Percentiles rank a stretch among this genome's conserved stretches.
These are phyloP conservation scores for Clavispora carvajalis DNA, from an alignment of 805 yeast genomes.

Conservation along the genomic window DNA sequence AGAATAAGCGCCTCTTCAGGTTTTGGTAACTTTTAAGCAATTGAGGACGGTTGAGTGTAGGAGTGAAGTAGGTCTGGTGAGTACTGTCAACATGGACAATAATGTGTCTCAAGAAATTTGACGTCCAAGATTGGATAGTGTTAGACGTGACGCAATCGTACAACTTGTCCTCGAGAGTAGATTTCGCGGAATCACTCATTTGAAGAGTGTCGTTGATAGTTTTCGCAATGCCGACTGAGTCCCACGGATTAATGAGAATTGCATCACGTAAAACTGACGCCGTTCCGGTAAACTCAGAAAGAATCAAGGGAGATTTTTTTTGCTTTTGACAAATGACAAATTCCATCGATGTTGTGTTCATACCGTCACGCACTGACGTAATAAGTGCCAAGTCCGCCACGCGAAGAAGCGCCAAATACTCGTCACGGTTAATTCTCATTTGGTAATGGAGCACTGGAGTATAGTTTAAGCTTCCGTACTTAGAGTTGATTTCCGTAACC, in stretches of 20 bases:
- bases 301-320: constrained; percentile 67
- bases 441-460: constrained; percentile 92
- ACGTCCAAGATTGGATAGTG: constrained; percentile 80
- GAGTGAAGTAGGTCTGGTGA: constrained; percentile 48
- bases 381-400: constrained; percentile 88
- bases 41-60: constrained; percentile 71
- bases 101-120: constrained; percentile 50
- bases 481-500: constrained; percentile 75
- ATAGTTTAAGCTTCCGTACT: constrained; percentile 74
- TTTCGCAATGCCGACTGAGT: constrained; percentile 86
- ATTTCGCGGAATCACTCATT: constrained; percentile 45
- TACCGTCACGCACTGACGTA: constrained; percentile 91
- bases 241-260: constrained; percentile 93
- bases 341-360: constrained; percentile 92
- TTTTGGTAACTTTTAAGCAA: constrained; percentile 53
- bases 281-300: constrained; percentile 93
- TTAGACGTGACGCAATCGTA: constrained; percentile 61
- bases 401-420: constrained; percentile 80
- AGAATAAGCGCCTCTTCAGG: constrained; percentile 67
- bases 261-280: constrained; percentile 68
- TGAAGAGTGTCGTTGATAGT: constrained; percentile 66
- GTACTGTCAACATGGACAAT: constrained; percentile 34
- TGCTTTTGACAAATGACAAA: constrained; percentile 82
- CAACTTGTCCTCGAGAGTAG: constrained; percentile 45
- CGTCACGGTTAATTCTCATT: constrained; percentile 80